Evolutionary conservation across 2,329 filamentous ascomycete species (phyloP).

Genomic region (Fusarium irregulare): DNA sequence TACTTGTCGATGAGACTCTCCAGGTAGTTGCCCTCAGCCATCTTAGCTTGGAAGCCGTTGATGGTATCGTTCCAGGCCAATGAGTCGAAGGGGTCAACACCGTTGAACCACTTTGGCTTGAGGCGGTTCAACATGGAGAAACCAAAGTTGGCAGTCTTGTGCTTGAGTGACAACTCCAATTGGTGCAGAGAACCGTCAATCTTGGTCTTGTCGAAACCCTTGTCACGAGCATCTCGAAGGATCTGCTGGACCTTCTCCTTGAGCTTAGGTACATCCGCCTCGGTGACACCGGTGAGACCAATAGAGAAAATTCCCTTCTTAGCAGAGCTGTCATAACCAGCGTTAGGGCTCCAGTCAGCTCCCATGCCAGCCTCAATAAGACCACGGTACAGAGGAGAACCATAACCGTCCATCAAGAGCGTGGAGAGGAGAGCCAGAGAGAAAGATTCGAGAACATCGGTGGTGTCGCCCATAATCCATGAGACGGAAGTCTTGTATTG

Average conservation of each 20-base stretch:
- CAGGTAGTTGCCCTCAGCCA: constrained; percentile 81
- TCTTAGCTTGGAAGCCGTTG: constrained; percentile 80
- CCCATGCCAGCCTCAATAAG: constrained; percentile 91
- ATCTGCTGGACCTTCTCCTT: constrained; percentile 80
- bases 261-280: constrained; percentile 81
- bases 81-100: constrained; percentile 89
- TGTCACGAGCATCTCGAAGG: constrained; percentile 74
- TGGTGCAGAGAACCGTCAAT: constrained; percentile 95
- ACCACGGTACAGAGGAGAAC: constrained; percentile 89
- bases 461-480: constrained; percentile 88
- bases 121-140: constrained; percentile 90
- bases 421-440: constrained; percentile 84
- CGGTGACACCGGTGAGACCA: constrained; percentile 88
- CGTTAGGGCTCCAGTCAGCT: constrained; percentile 93
- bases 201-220: constrained; percentile 89
- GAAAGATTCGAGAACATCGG: constrained; percentile 88
- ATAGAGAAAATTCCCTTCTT: constrained; percentile 87
- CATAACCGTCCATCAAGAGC: constrained; percentile 91
- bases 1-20: constrained; percentile 91
- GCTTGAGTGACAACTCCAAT: constrained; percentile 90
- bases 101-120: constrained; percentile 95
- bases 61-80: constrained; percentile 93
- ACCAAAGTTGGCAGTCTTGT: constrained; percentile 96
- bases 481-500: constrained; percentile 95
- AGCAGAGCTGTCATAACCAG: constrained; percentile 85